Conservation (phyloP, 1,284 basidiomycete genomes). For the Hemileia vastatrix region DNA sequence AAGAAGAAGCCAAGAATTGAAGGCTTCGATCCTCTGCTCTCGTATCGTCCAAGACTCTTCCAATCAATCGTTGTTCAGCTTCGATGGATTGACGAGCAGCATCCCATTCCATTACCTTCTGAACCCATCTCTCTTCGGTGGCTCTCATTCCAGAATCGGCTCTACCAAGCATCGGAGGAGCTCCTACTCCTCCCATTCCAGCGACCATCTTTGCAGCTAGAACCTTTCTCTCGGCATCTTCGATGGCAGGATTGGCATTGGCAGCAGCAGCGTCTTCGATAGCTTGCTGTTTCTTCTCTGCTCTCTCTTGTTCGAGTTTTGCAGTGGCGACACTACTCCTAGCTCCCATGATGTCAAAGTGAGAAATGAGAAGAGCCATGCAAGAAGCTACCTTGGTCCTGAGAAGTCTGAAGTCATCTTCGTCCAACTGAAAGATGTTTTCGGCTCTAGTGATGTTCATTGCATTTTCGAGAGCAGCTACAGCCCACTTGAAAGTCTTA, state of each 20-base stretch:
- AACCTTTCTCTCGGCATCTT: conserved; percentile 50
- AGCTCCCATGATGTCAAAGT: conserved; percentile 95
- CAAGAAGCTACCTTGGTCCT: conserved; percentile 90
- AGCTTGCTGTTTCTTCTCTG: conserved; percentile 57
- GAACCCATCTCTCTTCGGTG: conserved; percentile 26
- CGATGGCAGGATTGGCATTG: too few relatives aligned
- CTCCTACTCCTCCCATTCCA: conserved; percentile 29
- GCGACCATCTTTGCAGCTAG: too few relatives aligned
- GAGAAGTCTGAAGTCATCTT: conserved; percentile 77
- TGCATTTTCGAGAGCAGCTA: conserved; percentile 88
- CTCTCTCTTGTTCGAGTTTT: conserved; percentile 59
- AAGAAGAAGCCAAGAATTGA: conserved; percentile 80
- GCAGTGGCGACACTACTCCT: conserved; percentile 74
- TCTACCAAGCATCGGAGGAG: conserved; percentile 24
- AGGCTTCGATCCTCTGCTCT: conserved; percentile 81
- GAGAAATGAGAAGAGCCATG: conserved; percentile 88
- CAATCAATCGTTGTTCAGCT: conserved; percentile 62
- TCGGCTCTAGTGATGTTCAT: conserved; percentile 77
- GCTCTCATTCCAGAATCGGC: conserved; percentile 30
- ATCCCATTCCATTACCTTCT: conserved; percentile 58
- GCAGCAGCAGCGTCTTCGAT: too few relatives aligned
- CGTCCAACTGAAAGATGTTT: conserved; percentile 77
- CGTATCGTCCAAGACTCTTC: conserved; percentile 80
- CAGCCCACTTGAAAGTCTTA: conserved; percentile 96
- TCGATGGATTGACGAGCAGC: conserved; percentile 54